Evolutionary conservation across 83 land plant species (phyloP).

Genomic region (Picea abies): DNA sequence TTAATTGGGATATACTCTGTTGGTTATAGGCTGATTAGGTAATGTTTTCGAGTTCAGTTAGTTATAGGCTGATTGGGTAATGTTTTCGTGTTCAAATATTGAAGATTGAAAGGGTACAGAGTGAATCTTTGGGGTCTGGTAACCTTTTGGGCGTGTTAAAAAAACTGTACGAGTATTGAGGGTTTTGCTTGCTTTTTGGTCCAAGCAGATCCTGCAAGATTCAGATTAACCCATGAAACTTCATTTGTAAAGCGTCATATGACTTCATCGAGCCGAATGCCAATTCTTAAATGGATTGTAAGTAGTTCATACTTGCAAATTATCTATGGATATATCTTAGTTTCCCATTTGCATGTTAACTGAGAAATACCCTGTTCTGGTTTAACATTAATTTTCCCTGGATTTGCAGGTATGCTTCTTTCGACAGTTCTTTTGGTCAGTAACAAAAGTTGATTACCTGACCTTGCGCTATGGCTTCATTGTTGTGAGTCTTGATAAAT

Average conservation of each 20-base stretch:
- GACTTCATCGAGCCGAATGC: not conserved
- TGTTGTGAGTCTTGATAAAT: slow-evolving; percentile 20
- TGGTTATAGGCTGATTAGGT: no score
- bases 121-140: slow-evolving; percentile 6
- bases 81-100: slow-evolving; percentile 25
- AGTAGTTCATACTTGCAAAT: not conserved
- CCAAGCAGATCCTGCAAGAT: not conserved
- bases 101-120: not conserved
- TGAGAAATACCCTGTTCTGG: slow-evolving; percentile 27
- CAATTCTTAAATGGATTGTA: not conserved
- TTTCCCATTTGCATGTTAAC: not conserved
- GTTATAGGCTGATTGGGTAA: slow-evolving; percentile 28
- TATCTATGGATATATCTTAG: not conserved
- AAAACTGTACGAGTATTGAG: not conserved
- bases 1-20: not conserved
- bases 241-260: not conserved
- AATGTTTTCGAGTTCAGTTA: no score
- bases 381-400: slow-evolving; percentile 10
- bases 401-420: slow-evolving; percentile 36
- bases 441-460: slow-evolving; percentile 38
- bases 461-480: slow-evolving; percentile 57
- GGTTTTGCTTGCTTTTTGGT: not conserved
- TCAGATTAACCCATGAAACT: not conserved
- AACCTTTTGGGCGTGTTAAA: not conserved
- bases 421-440: slow-evolving; percentile 10